phyloP scores from a whole-genome alignment of 2,329 filamentous ascomycete species.

The Nakataea oryzae region DNA sequence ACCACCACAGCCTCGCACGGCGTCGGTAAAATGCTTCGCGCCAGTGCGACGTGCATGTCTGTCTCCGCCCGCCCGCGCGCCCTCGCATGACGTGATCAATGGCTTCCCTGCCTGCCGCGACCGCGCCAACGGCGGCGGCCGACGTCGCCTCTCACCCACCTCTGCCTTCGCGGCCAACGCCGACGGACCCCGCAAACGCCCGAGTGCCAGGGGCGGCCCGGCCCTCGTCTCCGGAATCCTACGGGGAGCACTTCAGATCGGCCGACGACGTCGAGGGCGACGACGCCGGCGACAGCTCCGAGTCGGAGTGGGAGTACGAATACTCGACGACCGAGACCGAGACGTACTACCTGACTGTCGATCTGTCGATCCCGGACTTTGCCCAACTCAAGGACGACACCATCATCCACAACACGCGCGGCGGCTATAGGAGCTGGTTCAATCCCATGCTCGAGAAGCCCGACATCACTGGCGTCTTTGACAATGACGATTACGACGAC shows the following conservation, averaged over 20 bases:
- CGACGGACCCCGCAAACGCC: no score
- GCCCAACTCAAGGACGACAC: constrained; percentile 29
- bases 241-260: neutral
- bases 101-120: neutral
- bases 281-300: constrained; percentile 28
- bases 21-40: neutral
- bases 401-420: constrained; percentile 25
- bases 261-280: neutral
- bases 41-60: neutral
- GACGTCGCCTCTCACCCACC: no score
- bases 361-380: constrained; percentile 51
- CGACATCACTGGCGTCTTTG: constrained; percentile 9
- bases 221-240: neutral
- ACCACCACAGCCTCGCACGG: no score
- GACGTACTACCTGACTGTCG: constrained; percentile 55
- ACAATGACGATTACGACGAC: constrained; percentile 4
- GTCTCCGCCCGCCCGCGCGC: no score
- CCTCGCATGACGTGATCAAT: neutral
- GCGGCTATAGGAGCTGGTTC: constrained; percentile 32
- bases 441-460: constrained; percentile 16
- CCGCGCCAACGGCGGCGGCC: no score
- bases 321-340: constrained; percentile 55
- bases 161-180: neutral
- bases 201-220: neutral
- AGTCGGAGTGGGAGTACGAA: constrained; percentile 57